Conservation (phyloP, 495 filamentous ascomycete genomes). For the Neurospora sp. region DNA sequence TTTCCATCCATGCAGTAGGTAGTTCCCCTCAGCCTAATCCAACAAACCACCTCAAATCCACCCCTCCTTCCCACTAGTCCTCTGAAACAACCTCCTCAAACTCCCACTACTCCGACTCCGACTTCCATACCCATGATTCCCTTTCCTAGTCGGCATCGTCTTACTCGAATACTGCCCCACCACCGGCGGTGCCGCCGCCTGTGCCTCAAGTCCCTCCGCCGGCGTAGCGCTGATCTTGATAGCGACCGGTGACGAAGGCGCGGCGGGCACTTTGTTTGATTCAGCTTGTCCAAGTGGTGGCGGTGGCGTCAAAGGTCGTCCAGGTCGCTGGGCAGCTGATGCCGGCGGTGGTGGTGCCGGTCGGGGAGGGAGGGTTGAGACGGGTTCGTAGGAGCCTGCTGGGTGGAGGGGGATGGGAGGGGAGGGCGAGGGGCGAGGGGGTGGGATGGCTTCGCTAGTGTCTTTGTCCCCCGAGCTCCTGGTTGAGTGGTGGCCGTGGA, state of each 20-base stretch:
- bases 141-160: neutral
- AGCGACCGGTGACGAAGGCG: neutral
- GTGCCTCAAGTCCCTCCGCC: neutral
- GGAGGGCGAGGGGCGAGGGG: neutral
- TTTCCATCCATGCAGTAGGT: neutral
- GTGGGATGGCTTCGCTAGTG: neutral
- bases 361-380: neutral
- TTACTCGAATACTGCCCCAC: neutral
- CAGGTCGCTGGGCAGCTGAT: neutral
- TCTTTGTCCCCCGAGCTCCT: neutral
- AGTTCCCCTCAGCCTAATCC: neutral
- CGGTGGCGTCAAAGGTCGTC: neutral
- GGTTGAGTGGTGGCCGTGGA: neutral
- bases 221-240: neutral
- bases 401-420: neutral
- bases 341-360: neutral
- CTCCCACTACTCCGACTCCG: neutral
- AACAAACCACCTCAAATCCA: neutral
- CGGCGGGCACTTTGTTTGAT: neutral
- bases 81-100: neutral
- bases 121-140: neutral
- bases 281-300: neutral
- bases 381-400: neutral
- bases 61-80: neutral
- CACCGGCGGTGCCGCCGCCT: neutral